These are phyloP conservation scores for Linnemannia exigua DNA, from an alignment of 192 early-diverging fungal genomes.

Conservation along the genomic window DNA sequence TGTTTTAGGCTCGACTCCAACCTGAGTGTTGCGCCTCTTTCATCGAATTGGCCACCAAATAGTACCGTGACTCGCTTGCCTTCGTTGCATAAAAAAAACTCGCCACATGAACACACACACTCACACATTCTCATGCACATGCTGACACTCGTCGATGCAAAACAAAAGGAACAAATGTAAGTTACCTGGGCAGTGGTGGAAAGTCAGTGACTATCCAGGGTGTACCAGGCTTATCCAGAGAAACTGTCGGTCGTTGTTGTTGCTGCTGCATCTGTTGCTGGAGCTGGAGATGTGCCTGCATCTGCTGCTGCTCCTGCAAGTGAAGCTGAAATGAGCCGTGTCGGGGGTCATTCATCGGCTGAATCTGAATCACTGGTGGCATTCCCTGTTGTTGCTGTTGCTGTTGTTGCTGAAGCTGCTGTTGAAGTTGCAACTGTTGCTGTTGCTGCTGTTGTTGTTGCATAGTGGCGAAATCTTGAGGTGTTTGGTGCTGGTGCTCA, in stretches of 20 bases:
- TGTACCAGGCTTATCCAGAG: slow-evolving; percentile 27
- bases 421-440: not conserved
- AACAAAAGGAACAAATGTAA: not conserved
- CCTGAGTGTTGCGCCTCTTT: not conserved
- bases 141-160: not conserved
- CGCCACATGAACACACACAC: not conserved
- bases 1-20: not conserved
- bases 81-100: too few species aligned
- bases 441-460: slow-evolving; percentile 11
- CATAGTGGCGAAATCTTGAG: slow-evolving; percentile 3
- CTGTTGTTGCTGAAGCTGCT: slow-evolving; percentile 9
- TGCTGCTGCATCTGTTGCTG: slow-evolving; percentile 25
- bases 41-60: slow-evolving; percentile 12
- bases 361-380: slow-evolving; percentile 41
- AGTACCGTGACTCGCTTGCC: not conserved
- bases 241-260: slow-evolving; percentile 11
- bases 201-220: slow-evolving; percentile 37
- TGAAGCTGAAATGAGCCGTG: slow-evolving; percentile 32
- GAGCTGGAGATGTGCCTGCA: slow-evolving; percentile 30
- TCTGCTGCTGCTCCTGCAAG: slow-evolving; percentile 44
- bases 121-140: not conserved
- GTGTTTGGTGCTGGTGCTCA: slow-evolving; percentile 9
- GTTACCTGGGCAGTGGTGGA: slow-evolving; percentile 41
- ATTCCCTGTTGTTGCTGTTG: slow-evolving; percentile 30
- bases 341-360: slow-evolving; percentile 33